phyloP scores from a whole-genome alignment of 225 moss, liverwort and hornwort species.

The Marchantia polymorpha region DNA sequence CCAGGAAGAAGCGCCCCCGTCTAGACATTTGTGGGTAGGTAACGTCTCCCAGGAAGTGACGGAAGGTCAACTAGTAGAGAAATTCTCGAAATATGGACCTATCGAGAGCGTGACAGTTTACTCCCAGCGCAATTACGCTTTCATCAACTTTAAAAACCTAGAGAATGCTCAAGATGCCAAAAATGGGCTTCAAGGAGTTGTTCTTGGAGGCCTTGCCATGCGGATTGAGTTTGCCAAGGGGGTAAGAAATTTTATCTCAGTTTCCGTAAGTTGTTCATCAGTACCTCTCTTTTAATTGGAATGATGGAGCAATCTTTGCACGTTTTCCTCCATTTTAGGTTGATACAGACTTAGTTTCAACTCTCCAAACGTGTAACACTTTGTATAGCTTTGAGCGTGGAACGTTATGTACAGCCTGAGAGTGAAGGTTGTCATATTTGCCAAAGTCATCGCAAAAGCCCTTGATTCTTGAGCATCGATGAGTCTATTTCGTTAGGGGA shows the following conservation, averaged over 20 bases:
- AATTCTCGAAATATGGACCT: conserved; percentile 43
- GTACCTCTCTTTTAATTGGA: background rate
- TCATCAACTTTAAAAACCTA: conserved; percentile 51
- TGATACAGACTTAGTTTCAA: no score
- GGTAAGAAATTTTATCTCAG: conserved; percentile 24
- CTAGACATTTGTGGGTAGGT: conserved; percentile 65
- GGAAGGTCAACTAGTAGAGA: conserved; percentile 45
- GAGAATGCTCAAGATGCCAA: conserved; percentile 52
- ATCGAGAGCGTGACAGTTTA: conserved; percentile 63
- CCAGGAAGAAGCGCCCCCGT: conserved; percentile 50
- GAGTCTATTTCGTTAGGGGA: no score
- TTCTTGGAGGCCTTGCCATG: conserved; percentile 55
- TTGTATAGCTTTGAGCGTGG: no score
- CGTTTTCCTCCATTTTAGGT: no score
- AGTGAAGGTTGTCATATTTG: no score
- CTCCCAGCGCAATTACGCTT: conserved; percentile 59
- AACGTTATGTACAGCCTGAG: no score
- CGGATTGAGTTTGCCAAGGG: conserved; percentile 66
- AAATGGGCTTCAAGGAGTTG: conserved; percentile 50
- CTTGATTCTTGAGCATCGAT: no score
- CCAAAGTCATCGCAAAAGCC: no score
- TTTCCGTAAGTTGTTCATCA: background rate
- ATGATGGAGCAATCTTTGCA: no score
- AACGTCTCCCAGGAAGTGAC: conserved; percentile 59
- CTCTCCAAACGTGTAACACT: no score